phyloP scores from a whole-genome alignment of 2,329 filamentous ascomycete genomes.

The Botrytis fabae region DNA sequence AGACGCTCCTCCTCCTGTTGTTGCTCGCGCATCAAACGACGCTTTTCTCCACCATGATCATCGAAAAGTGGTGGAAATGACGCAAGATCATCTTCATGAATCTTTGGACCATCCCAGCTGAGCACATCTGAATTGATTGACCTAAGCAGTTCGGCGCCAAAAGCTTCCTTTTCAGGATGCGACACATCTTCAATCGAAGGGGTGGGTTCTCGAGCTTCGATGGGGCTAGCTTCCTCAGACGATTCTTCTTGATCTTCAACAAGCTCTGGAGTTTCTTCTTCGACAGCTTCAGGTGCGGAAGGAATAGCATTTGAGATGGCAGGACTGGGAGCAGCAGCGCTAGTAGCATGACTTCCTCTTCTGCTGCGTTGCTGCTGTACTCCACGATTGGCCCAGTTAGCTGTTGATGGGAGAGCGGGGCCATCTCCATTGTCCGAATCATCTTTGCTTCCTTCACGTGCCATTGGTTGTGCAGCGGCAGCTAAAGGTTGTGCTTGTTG shows the following conservation, averaged over 20 bases:
- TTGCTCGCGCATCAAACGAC: slow-evolving; percentile 73
- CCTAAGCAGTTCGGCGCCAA: slow-evolving; percentile 46
- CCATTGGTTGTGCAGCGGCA: slow-evolving; percentile 63
- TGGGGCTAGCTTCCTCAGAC: slow-evolving; percentile 23
- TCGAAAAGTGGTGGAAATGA: slow-evolving; percentile 81
- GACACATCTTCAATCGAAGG: slow-evolving; percentile 25
- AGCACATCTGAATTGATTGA: slow-evolving; percentile 50
- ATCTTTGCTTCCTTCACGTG: slow-evolving; percentile 75
- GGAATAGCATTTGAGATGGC: slow-evolving; percentile 64
- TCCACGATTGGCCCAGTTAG: slow-evolving; percentile 82
- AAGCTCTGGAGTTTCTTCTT: slow-evolving; percentile 42
- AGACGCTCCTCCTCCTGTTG: slow-evolving; percentile 56
- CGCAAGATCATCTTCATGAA: slow-evolving; percentile 44
- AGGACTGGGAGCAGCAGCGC: slow-evolving; percentile 78
- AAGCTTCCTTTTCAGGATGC: slow-evolving; percentile 30
- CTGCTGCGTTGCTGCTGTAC: slow-evolving; percentile 61
- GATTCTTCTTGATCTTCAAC: slow-evolving; percentile 21
- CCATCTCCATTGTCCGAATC: slow-evolving; percentile 73
- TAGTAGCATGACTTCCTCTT: slow-evolving; percentile 77
- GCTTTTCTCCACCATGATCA: slow-evolving; percentile 75
- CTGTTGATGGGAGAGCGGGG: slow-evolving; percentile 88
- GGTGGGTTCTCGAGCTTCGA: slow-evolving; percentile 20
- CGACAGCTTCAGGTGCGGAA: slow-evolving; percentile 51
- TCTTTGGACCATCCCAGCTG: slow-evolving; percentile 51
- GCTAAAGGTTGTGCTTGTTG: slow-evolving; percentile 40